These are phyloP conservation scores for Inga leiocalycina DNA, from an alignment of 306 rosid species.

Conservation along the genomic window DNA sequence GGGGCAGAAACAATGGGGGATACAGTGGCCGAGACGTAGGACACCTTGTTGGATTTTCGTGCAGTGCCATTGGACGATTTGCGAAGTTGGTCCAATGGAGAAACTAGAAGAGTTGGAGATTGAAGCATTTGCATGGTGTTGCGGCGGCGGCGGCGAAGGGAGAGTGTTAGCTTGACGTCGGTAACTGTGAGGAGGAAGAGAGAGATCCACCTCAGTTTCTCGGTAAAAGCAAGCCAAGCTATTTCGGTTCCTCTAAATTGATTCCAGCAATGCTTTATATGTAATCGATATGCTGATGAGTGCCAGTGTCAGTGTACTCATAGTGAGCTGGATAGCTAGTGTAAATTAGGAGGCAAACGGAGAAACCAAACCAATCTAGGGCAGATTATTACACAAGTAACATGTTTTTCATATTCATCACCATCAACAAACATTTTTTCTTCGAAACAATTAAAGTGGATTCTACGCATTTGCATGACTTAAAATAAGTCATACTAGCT, in stretches of 20 bases:
- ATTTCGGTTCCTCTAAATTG: background rate
- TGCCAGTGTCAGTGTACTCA: too few species aligned
- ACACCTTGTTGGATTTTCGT: conserved; percentile 29
- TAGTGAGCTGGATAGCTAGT: background rate
- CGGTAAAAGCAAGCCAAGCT: background rate
- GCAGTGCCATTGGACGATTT: conserved; percentile 35
- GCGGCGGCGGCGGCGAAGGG: background rate
- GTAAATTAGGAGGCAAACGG: background rate
- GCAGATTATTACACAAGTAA: background rate
- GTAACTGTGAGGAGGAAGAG: conserved; percentile 29
- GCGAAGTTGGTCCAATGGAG: conserved; percentile 60
- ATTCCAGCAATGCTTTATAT: background rate
- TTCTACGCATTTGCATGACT: too few species aligned
- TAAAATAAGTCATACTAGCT: too few species aligned
- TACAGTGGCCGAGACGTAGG: conserved; percentile 55
- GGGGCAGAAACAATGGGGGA: conserved; percentile 62
- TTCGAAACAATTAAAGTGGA: too few species aligned
- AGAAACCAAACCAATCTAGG: background rate
- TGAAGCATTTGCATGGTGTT: conserved; percentile 64
- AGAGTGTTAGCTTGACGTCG: conserved; percentile 27
- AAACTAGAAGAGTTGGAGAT: conserved; percentile 55
- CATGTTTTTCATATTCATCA: too few species aligned
- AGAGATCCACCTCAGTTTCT: background rate
- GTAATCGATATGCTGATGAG: background rate
- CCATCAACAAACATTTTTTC: too few species aligned